These are phyloP conservation scores for Ogataea glucozyma DNA, from an alignment of 805 yeast genomes.

Conservation along the genomic window DNA sequence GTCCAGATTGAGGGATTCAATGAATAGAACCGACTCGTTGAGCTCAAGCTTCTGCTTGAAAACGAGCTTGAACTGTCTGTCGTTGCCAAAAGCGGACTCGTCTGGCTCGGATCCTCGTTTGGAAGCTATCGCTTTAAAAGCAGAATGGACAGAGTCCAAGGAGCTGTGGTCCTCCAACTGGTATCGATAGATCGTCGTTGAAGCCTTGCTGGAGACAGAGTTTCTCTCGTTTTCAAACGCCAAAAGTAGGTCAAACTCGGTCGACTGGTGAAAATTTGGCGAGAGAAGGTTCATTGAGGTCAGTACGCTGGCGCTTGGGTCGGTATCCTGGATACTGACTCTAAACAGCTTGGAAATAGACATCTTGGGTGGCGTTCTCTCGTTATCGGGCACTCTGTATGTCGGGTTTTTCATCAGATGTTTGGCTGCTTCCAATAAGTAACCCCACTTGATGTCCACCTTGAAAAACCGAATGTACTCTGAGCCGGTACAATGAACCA, in stretches of 20 bases:
- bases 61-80: slow-evolving; percentile 14
- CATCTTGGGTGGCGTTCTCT: slow-evolving; percentile 43
- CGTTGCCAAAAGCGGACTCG: neutral
- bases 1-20: slow-evolving; percentile 41
- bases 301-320: slow-evolving; percentile 27
- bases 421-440: slow-evolving; percentile 46
- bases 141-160: slow-evolving; percentile 23
- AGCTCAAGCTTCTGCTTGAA: slow-evolving; percentile 27
- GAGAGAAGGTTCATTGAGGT: slow-evolving; percentile 45
- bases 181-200: slow-evolving; percentile 30
- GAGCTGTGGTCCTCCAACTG: slow-evolving; percentile 23
- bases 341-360: slow-evolving; percentile 34
- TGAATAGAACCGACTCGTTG: slow-evolving; percentile 31
- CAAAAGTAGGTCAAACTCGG: slow-evolving; percentile 48
- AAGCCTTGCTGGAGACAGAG: slow-evolving; percentile 11
- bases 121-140: slow-evolving; percentile 27
- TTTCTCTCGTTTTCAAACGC: slow-evolving; percentile 38
- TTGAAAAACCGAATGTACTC: slow-evolving; percentile 42
- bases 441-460: slow-evolving; percentile 58
- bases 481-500: slow-evolving; percentile 40
- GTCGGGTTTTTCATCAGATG: slow-evolving; percentile 48
- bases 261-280: slow-evolving; percentile 43
- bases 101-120: slow-evolving; percentile 20
- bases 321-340: slow-evolving; percentile 33
- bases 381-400: slow-evolving; percentile 49